These are phyloP conservation scores for Talaromyces sp. DNA, from an alignment of 2,329 filamentous ascomycete genomes.

Conservation along the genomic window DNA sequence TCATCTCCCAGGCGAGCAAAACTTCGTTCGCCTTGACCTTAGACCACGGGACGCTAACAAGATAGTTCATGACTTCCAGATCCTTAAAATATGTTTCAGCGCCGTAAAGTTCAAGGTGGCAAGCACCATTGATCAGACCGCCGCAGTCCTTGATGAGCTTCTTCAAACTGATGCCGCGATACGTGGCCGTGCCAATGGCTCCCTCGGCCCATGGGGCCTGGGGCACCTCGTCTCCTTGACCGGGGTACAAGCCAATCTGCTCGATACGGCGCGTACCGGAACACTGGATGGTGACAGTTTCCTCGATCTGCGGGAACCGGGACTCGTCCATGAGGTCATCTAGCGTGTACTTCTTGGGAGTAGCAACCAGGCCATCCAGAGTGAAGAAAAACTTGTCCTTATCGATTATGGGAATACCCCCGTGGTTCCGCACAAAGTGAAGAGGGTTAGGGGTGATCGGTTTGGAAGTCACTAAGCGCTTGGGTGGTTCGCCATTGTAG, in stretches of 20 bases:
- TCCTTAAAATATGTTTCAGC: constrained; percentile 71
- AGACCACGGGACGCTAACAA: constrained; percentile 60
- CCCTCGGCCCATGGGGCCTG: constrained; percentile 56
- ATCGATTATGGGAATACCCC: constrained; percentile 63
- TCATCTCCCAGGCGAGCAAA: constrained; percentile 67
- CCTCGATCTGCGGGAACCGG: constrained; percentile 56
- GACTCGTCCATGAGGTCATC: constrained; percentile 57
- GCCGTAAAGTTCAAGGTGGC: constrained; percentile 64
- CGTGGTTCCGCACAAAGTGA: constrained; percentile 69
- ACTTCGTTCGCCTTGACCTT: constrained; percentile 66
- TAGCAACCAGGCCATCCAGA: constrained; percentile 57
- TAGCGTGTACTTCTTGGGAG: constrained; percentile 53
- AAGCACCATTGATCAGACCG: constrained; percentile 50
- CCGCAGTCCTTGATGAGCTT: constrained; percentile 67
- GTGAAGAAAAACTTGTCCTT: constrained; percentile 49
- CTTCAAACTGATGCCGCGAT: constrained; percentile 60
- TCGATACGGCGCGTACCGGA: constrained; percentile 64
- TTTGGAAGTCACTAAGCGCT: constrained; percentile 52
- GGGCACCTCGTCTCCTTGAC: constrained; percentile 60
- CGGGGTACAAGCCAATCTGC: constrained; percentile 61
- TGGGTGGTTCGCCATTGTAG: constrained; percentile 60
- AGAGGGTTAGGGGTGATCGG: constrained; percentile 56
- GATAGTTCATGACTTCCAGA: constrained; percentile 60
- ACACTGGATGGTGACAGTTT: constrained; percentile 60
- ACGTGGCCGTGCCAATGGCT: constrained; percentile 62